Evolutionary conservation across 805 yeast genomes (phyloP).

Genomic region (Metschnikowia hibisci): DNA sequence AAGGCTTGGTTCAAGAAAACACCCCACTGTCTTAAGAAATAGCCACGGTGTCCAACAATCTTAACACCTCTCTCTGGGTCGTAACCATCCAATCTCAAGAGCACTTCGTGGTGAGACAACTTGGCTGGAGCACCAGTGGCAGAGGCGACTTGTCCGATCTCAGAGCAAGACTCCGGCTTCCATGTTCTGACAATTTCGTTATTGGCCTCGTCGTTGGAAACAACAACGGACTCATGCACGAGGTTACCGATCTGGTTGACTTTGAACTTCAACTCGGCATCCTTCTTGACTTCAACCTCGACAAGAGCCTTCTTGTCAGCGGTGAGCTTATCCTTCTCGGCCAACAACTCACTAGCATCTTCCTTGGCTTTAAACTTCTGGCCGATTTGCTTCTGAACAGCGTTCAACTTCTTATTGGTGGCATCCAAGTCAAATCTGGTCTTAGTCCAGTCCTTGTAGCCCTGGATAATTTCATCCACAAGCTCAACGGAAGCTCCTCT

Average conservation of each 20-base stretch:
- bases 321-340: slow-evolving; percentile 72
- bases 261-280: slow-evolving; percentile 66
- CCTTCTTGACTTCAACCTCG: slow-evolving; percentile 75
- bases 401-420: slow-evolving; percentile 81
- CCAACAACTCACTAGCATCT: slow-evolving; percentile 81
- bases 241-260: slow-evolving; percentile 91
- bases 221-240: slow-evolving; percentile 88
- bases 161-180: slow-evolving; percentile 70
- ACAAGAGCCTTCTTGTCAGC: slow-evolving; percentile 64
- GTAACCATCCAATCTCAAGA: slow-evolving; percentile 92
- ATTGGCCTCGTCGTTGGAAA: slow-evolving; percentile 84
- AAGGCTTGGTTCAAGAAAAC: slow-evolving; percentile 97
- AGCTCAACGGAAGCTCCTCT: slow-evolving; percentile 93
- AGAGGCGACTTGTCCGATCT: slow-evolving; percentile 62
- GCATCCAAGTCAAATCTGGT: slow-evolving; percentile 81
- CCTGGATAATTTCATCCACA: slow-evolving; percentile 91
- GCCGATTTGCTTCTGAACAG: slow-evolving; percentile 90
- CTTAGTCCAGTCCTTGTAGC: slow-evolving; percentile 89
- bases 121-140: slow-evolving; percentile 73
- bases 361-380: slow-evolving; percentile 90
- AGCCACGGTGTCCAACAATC: slow-evolving; percentile 98
- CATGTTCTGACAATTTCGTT: slow-evolving; percentile 84
- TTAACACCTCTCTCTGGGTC: slow-evolving; percentile 99
- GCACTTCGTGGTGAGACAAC: slow-evolving; percentile 92
- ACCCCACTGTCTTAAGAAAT: slow-evolving; percentile 90